Evolutionary conservation across 2,329 filamentous ascomycete species (phyloP).

Genomic region (Cladophialophora yegresii): DNA sequence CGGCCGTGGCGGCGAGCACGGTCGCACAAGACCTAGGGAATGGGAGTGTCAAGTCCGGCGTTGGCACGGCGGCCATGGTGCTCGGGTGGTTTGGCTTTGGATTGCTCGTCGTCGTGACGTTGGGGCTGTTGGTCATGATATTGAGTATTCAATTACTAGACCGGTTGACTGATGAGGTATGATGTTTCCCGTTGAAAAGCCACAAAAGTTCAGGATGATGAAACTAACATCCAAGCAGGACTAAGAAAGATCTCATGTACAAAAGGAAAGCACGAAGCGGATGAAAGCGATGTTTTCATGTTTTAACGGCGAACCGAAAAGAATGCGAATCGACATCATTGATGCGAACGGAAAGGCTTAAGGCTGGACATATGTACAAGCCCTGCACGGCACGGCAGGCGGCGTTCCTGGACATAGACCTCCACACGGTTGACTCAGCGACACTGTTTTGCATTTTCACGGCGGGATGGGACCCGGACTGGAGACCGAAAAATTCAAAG

Average conservation of each 20-base stretch:
- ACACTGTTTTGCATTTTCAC: not conserved
- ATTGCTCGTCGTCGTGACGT: slow-evolving; percentile 89
- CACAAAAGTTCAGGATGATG: not conserved
- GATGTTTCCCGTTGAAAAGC: not conserved
- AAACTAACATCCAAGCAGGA: slow-evolving; percentile 9
- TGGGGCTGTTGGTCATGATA: slow-evolving; percentile 94
- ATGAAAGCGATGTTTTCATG: not conserved
- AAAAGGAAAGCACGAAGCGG: slow-evolving; percentile 2
- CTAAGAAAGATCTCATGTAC: slow-evolving; percentile 12
- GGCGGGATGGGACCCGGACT: not conserved
- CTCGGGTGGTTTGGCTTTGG: slow-evolving; percentile 97
- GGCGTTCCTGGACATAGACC: not conserved
- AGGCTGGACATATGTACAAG: not conserved
- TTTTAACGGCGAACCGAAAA: not conserved
- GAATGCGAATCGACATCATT: slow-evolving; percentile 5
- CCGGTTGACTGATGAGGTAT: slow-evolving; percentile 54
- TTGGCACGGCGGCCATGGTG: slow-evolving; percentile 94
- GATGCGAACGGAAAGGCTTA: not conserved
- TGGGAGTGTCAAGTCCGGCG: slow-evolving; percentile 79
- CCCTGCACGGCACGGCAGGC: not conserved
- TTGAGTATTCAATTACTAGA: slow-evolving; percentile 82
- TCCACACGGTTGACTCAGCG: not conserved
- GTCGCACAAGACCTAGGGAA: slow-evolving; percentile 93
- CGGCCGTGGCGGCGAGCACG: slow-evolving; percentile 89
- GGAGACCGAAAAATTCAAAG: not conserved